A percentile compares a stretch with the other conserved stretches of the same genome.
phyloP scores from a whole-genome alignment of 495 filamentous ascomycete genomes.

The Lineolata rhizophorae region DNA sequence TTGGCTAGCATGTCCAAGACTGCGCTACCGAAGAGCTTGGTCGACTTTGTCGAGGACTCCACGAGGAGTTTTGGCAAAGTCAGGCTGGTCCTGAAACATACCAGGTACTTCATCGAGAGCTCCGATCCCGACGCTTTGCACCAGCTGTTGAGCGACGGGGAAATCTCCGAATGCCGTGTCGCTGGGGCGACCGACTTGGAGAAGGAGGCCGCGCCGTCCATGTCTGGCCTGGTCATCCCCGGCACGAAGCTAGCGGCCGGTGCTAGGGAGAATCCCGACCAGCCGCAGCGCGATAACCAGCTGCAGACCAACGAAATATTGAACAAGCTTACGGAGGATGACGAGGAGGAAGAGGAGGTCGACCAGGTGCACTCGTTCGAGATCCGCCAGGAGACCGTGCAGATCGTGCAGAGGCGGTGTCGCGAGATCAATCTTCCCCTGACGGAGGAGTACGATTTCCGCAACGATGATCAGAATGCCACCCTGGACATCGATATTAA shows the following conservation, averaged over 20 bases:
- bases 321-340: slow-evolving; percentile 34
- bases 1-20: slow-evolving; percentile 78
- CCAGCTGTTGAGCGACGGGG: slow-evolving; percentile 49
- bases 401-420: slow-evolving; percentile 75
- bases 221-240: slow-evolving; percentile 80
- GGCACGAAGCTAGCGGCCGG: slow-evolving; percentile 87
- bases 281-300: slow-evolving; percentile 18
- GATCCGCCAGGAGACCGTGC: slow-evolving; percentile 53
- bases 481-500: slow-evolving; percentile 81
- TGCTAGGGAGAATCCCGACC: slow-evolving; percentile 26
- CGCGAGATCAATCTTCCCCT: slow-evolving; percentile 70
- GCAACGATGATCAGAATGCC: slow-evolving; percentile 76
- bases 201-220: slow-evolving; percentile 60
- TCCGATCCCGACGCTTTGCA: slow-evolving; percentile 69
- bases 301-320: slow-evolving; percentile 21
- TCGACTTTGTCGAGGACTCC: slow-evolving; percentile 56
- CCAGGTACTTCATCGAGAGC: slow-evolving; percentile 83
- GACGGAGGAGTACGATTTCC: slow-evolving; percentile 92
- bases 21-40: slow-evolving; percentile 54
- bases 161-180: slow-evolving; percentile 40
- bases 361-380: slow-evolving; percentile 91
- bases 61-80: slow-evolving; percentile 88
- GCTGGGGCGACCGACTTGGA: slow-evolving; percentile 50
- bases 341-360: slow-evolving; percentile 79
- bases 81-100: slow-evolving; percentile 84